A percentile compares a stretch with the other conserved stretches of the same genome.
Evolutionary conservation across 257 asterid genomes (phyloP).

Genomic region (Jasminum sambac): DNA sequence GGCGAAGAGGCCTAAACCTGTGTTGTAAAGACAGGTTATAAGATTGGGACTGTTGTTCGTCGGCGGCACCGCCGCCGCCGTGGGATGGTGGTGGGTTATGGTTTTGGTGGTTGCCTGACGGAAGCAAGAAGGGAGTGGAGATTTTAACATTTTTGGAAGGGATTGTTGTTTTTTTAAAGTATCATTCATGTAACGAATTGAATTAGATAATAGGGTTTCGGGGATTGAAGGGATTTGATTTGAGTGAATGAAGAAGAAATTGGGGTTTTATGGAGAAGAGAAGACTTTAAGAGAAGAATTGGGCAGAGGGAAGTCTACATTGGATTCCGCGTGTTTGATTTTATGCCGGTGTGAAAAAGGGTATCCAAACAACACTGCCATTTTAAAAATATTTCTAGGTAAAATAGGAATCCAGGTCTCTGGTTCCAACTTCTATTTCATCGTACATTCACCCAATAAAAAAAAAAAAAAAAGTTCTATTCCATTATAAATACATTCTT

Average conservation of each 20-base stretch:
- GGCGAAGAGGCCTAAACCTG: slow-evolving; percentile 48
- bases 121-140: slow-evolving; percentile 45
- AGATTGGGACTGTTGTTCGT: slow-evolving; percentile 40
- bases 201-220: too few relatives aligned
- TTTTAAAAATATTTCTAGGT: too few relatives aligned
- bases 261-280: slow-evolving; percentile 16
- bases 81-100: slow-evolving; percentile 14
- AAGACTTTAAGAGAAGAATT: neutral
- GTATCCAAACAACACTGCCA: too few relatives aligned
- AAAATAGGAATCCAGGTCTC: too few relatives aligned
- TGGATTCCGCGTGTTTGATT: slow-evolving; percentile 3
- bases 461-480: too few relatives aligned
- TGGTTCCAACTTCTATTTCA: too few relatives aligned
- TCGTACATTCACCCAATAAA: too few relatives aligned
- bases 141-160: slow-evolving; percentile 26
- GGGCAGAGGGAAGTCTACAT: neutral
- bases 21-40: slow-evolving; percentile 50
- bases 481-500: too few relatives aligned
- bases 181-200: neutral
- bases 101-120: slow-evolving; percentile 28
- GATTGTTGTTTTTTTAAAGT: neutral
- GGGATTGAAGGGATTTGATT: neutral
- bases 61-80: slow-evolving; percentile 22
- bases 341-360: neutral
- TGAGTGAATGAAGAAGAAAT: neutral